These are phyloP conservation scores for Paraphoma chrysanthemicola DNA, from an alignment of 2,329 filamentous ascomycete species.

Conservation along the genomic window DNA sequence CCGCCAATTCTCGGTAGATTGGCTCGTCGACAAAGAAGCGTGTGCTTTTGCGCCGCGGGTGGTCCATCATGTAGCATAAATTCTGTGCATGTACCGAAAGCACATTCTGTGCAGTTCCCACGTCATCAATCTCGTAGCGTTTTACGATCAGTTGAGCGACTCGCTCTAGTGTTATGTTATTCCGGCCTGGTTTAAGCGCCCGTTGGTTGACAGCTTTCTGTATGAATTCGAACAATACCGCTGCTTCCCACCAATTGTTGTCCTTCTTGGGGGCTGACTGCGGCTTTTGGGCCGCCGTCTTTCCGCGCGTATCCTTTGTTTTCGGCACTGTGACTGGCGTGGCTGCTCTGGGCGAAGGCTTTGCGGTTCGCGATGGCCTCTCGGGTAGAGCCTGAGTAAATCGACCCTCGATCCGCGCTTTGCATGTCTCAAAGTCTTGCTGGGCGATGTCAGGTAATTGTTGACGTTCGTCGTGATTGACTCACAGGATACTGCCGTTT, in stretches of 20 bases:
- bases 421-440: slow-evolving; percentile 40
- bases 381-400: slow-evolving; percentile 19
- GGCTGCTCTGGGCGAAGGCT: slow-evolving; percentile 11
- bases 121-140: slow-evolving; percentile 47
- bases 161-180: slow-evolving; percentile 42
- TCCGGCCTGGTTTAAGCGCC: slow-evolving; percentile 31
- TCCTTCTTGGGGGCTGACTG: slow-evolving; percentile 43
- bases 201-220: slow-evolving; percentile 46
- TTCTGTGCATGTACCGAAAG: slow-evolving; percentile 47
- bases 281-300: slow-evolving; percentile 10
- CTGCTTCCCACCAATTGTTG: slow-evolving; percentile 49
- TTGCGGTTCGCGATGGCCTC: slow-evolving; percentile 12
- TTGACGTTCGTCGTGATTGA: background rate
- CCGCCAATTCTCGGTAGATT: slow-evolving; percentile 40
- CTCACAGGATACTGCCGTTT: slow-evolving; percentile 47
- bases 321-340: slow-evolving; percentile 5
- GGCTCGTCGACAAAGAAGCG: slow-evolving; percentile 40
- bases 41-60: slow-evolving; percentile 38
- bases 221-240: slow-evolving; percentile 49
- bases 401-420: slow-evolving; percentile 40
- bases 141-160: slow-evolving; percentile 43
- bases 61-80: slow-evolving; percentile 48
- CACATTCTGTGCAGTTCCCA: slow-evolving; percentile 39
- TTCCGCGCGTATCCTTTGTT: slow-evolving; percentile 8
- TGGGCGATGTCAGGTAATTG: slow-evolving; percentile 15